Conservation (phyloP, 2,329 filamentous ascomycete species). For the Xylariaceae sp. region DNA sequence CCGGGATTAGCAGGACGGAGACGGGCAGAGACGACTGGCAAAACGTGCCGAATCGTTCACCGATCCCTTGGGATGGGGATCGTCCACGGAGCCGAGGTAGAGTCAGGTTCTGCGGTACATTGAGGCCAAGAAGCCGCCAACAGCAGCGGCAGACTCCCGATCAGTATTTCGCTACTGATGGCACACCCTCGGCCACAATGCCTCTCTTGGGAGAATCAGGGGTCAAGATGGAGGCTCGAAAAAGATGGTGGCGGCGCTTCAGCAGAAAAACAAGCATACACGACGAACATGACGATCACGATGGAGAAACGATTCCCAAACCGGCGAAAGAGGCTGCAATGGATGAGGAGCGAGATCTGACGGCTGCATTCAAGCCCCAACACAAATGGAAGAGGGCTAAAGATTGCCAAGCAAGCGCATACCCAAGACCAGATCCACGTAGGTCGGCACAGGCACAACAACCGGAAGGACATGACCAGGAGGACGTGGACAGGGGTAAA, state of each 20-base stretch:
- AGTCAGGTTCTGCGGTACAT: constrained; percentile 8
- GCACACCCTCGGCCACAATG: not conserved
- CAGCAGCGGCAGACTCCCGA: constrained; percentile 1
- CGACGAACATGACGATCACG: not conserved
- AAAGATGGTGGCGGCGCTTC: constrained; percentile 15
- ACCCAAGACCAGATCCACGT: not conserved
- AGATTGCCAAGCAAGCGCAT: constrained; percentile 1
- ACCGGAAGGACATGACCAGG: not conserved
- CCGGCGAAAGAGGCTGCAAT: not conserved
- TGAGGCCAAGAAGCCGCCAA: not conserved
- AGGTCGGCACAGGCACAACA: not conserved
- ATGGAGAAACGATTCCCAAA: not conserved
- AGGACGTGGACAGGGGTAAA: not conserved
- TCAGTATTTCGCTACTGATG: not conserved
- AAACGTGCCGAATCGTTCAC: constrained; percentile 1
- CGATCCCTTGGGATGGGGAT: not conserved
- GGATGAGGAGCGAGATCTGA: not conserved
- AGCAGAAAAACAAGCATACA: constrained; percentile 5
- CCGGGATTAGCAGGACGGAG: constrained; percentile 18
- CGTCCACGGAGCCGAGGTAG: not conserved
- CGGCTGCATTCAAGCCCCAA: not conserved
- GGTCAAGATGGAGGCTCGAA: not conserved
- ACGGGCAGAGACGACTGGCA: not conserved
- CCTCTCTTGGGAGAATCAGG: constrained; percentile 1
- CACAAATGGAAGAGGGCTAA: constrained; percentile 9